Evolutionary conservation across 805 yeast species (phyloP).

Genomic region (Nakazawaea molendinolei): DNA sequence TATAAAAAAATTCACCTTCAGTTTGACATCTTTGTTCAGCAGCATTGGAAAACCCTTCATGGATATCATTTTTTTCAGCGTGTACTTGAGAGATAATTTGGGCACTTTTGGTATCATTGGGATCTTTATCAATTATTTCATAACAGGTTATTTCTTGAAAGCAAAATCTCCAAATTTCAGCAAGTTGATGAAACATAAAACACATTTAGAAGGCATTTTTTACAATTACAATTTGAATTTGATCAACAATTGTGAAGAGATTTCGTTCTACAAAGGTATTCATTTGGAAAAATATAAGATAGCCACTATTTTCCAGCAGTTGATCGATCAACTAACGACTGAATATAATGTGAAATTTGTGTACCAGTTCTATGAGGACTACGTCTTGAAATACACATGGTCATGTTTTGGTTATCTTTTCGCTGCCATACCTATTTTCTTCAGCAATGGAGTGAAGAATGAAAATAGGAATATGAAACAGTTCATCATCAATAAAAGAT

Average conservation of each 20-base stretch:
- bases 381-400: constrained; percentile 87
- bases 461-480: constrained; percentile 71
- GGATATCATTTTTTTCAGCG: constrained; percentile 77
- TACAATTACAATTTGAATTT: constrained; percentile 80
- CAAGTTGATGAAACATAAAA: constrained; percentile 60
- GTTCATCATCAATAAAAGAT: constrained; percentile 83
- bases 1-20: constrained; percentile 69
- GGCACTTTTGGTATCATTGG: constrained; percentile 86
- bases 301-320: constrained; percentile 45
- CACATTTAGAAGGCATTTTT: constrained; percentile 82
- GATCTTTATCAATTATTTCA: constrained; percentile 70
- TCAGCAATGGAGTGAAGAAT: constrained; percentile 25
- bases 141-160: constrained; percentile 72
- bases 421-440: constrained; percentile 81
- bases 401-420: constrained; percentile 91
- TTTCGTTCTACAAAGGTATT: constrained; percentile 90
- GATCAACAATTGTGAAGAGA: constrained; percentile 87
- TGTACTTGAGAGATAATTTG: constrained; percentile 75
- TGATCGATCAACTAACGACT: constrained; percentile 30
- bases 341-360: constrained; percentile 52
- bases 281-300: constrained; percentile 68
- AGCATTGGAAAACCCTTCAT: constrained; percentile 88
- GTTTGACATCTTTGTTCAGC: constrained; percentile 78
- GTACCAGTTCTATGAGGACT: constrained; percentile 76
- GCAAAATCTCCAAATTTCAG: constrained; percentile 82